Evolutionary conservation across 140 eudicot species (phyloP), one percentile per base, ranked within the genome.

Genomic region (Bidens hawaiensis): DNA sequence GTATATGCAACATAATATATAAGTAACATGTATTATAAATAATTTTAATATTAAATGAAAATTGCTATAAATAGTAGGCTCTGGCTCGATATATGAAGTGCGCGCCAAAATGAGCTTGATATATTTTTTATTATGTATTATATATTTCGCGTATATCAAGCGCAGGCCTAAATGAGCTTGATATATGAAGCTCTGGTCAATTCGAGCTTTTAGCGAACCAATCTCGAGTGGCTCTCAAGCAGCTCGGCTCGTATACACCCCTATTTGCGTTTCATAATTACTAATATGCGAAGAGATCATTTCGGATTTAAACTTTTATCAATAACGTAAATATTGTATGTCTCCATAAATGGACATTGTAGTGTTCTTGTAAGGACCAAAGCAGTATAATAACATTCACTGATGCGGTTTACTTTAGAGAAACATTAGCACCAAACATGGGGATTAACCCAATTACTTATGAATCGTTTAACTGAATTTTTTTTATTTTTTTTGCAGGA

Each of bases 401-500:
- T n/a, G n/a, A n/a, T n/a, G n/a, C n/a, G n/a, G n/a, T n/a, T n/a
- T n/a, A n/a, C n/a, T n/a, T n/a, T n/a, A n/a, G n/a, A n/a, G n/a
- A n/a, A n/a, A n/a, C n/a, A n/a, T n/a, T n/a, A n/a, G n/a, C n/a
- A n/a, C n/a, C n/a, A n/a, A n/a, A n/a, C n/a, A n/a, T n/a, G n/a
- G n/a, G n/a, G n/a, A n/a, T n/a, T n/a, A n/a, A n/a, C n/a, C n/a
- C n/a, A n/a, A n/a, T n/a, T n/a, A n/a, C n/a, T n/a, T n/a, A n/a
- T n/a, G n/a, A n/a, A n/a, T n/a, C n/a, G n/a, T n/a, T n/a, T n/a
- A n/a, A n/a, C n/a, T n/a, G n/a, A n/a, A n/a, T n/a, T n/a, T n/a
- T n/a, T 3, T 7, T 30, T 30, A 3, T 30, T 30, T 30, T 30
- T 30, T 30, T 30, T 4, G 70, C 79, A 87, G 90, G 95, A 89